These are phyloP conservation scores for Panicum hallii DNA, from an alignment of 202 grass and related monocot genomes.

Conservation along the genomic window DNA sequence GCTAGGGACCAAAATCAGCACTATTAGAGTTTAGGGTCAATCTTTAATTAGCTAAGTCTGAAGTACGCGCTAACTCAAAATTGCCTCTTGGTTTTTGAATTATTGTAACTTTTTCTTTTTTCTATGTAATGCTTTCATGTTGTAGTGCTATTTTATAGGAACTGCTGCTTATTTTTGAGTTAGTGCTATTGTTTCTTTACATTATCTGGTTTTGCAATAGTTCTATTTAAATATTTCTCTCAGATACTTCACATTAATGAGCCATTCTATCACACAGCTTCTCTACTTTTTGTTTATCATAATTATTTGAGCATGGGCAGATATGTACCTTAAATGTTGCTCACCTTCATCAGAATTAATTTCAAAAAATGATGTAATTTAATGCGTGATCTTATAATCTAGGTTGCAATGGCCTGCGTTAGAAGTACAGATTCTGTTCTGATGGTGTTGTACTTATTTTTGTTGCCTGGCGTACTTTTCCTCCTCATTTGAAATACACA, in stretches of 20 bases:
- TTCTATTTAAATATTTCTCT: not conserved
- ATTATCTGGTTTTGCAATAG: not conserved
- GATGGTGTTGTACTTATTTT: conserved; percentile 6
- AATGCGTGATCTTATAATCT: not conserved
- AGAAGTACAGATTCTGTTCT: too few species aligned
- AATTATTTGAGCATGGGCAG: not conserved
- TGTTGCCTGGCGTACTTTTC: conserved; percentile 25
- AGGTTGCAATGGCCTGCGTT: too few species aligned
- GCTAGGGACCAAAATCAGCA: not conserved
- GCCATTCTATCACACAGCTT: conserved; percentile 5
- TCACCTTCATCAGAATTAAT: conserved; percentile 12
- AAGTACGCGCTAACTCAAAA: too few species aligned
- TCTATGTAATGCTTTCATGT: conserved; percentile 10
- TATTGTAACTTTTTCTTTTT: not conserved
- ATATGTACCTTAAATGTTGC: not conserved
- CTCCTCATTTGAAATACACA: not conserved
- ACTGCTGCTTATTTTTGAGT: not conserved
- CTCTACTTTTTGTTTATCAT: conserved; percentile 9
- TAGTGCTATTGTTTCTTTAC: not conserved
- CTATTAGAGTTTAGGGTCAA: not conserved
- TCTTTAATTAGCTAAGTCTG: not conserved
- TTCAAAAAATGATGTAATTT: not conserved
- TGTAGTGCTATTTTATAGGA: not conserved
- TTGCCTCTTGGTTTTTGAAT: too few species aligned
- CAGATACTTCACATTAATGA: not conserved